phyloP scores from a whole-genome alignment of 306 rosid species.

The Vicia villosa region DNA sequence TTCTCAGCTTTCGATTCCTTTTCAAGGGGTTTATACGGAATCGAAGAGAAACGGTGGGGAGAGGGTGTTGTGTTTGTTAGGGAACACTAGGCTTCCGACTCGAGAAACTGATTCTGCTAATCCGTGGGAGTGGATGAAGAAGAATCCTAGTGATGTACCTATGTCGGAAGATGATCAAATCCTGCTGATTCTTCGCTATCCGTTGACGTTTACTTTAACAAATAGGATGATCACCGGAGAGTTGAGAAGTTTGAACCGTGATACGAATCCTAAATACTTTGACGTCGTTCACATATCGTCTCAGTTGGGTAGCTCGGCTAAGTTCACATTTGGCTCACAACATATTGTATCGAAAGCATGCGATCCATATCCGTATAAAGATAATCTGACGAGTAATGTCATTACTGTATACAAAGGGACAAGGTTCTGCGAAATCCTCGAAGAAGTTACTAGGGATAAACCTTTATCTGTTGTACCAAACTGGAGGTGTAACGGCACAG shows the following conservation, averaged over 20 bases:
- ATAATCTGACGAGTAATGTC: conserved; percentile 44
- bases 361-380: conserved; percentile 70
- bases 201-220: conserved; percentile 62
- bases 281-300: conserved; percentile 68
- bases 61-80: conserved; percentile 86
- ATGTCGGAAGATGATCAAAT: conserved; percentile 80
- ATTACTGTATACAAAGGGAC: conserved; percentile 56
- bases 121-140: conserved; percentile 83
- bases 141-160: conserved; percentile 51
- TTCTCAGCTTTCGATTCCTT: conserved; percentile 61
- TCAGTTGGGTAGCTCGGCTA: conserved; percentile 59
- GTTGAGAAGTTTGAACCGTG: conserved; percentile 72
- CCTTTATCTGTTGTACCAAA: conserved; percentile 75
- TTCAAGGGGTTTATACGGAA: conserved; percentile 88
- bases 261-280: conserved; percentile 70
- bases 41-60: conserved; percentile 79
- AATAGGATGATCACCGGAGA: conserved; percentile 70
- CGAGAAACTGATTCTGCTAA: conserved; percentile 59
- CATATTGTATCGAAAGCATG: conserved; percentile 70
- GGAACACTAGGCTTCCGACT: conserved; percentile 73
- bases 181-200: conserved; percentile 71
- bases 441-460: conserved; percentile 62
- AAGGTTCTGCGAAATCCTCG: conserved; percentile 68
- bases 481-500: conserved; percentile 74
- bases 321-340: conserved; percentile 56